These are phyloP conservation scores for Thelonectria discophora DNA, from an alignment of 2,329 filamentous ascomycete genomes.

Conservation along the genomic window DNA sequence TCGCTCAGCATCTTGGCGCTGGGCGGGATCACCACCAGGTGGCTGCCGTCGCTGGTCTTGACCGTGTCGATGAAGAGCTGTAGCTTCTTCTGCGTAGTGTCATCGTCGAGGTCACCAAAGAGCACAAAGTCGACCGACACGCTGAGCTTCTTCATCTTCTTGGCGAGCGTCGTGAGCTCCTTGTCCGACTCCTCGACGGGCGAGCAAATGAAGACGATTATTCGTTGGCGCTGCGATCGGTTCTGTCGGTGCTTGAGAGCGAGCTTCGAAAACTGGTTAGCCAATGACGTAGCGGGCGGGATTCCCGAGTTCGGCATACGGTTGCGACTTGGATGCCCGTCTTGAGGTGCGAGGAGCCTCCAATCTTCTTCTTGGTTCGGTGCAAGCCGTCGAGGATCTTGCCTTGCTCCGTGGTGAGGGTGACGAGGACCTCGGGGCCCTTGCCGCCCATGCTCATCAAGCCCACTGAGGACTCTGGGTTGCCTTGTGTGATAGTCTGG, in stretches of 20 bases:
- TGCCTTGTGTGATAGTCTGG: slow-evolving; percentile 92
- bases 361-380: slow-evolving; percentile 89
- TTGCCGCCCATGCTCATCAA: slow-evolving; percentile 99
- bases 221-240: slow-evolving; percentile 94
- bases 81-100: slow-evolving; percentile 89
- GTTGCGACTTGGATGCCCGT: slow-evolving; percentile 95
- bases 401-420: slow-evolving; percentile 93
- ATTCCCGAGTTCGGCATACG: slow-evolving; percentile 62
- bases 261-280: slow-evolving; percentile 64
- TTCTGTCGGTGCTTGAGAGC: slow-evolving; percentile 98
- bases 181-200: slow-evolving; percentile 91
- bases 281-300: neutral
- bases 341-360: slow-evolving; percentile 85
- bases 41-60: slow-evolving; percentile 89
- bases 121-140: slow-evolving; percentile 94
- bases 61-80: slow-evolving; percentile 93
- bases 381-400: slow-evolving; percentile 93
- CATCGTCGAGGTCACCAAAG: slow-evolving; percentile 92
- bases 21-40: slow-evolving; percentile 89
- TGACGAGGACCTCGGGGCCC: slow-evolving; percentile 96
- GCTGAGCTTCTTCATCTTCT: slow-evolving; percentile 99
- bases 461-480: slow-evolving; percentile 96
- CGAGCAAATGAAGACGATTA: slow-evolving; percentile 97
- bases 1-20: slow-evolving; percentile 93
- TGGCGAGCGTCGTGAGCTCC: slow-evolving; percentile 85